Evolutionary conservation across 805 yeast genomes (phyloP).

Genomic region (Candida schatavii): DNA sequence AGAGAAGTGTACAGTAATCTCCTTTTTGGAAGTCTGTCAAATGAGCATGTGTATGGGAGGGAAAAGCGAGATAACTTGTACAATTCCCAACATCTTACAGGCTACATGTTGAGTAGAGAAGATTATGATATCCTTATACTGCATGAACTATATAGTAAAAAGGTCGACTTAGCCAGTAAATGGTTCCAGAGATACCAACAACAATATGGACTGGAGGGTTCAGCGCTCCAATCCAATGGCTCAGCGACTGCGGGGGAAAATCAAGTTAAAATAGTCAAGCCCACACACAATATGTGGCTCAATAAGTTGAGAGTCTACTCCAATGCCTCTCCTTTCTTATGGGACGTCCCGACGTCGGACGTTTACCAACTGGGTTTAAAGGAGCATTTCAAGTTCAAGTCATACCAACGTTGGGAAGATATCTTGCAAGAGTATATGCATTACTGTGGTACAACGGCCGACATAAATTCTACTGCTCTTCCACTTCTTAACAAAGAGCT

Average conservation of each 20-base stretch:
- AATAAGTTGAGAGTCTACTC: conserved; percentile 28
- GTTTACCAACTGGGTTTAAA: background rate
- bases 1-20: conserved; percentile 25
- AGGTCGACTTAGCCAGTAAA: conserved; percentile 37
- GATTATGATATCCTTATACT: conserved; percentile 40
- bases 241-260: conserved; percentile 7
- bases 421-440: conserved; percentile 1
- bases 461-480: background rate
- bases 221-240: too few species aligned
- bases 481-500: conserved; percentile 19
- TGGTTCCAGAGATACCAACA: conserved; percentile 36
- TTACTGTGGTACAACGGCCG: background rate
- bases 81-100: conserved; percentile 11
- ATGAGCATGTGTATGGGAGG: conserved; percentile 17
- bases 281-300: conserved; percentile 26
- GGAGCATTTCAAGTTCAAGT: background rate
- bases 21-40: conserved; percentile 13
- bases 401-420: background rate
- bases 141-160: conserved; percentile 33
- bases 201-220: conserved; percentile 15
- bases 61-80: conserved; percentile 16
- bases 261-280: conserved; percentile 15
- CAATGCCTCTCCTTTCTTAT: conserved; percentile 31
- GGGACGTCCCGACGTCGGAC: conserved; percentile 25
- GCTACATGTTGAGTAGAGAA: conserved; percentile 14